A percentile compares a stretch with the other conserved stretches of the same genome.
Evolutionary conservation across 2,329 filamentous ascomycete species (phyloP).

Genomic region (Pestalotiopsis sp.): DNA sequence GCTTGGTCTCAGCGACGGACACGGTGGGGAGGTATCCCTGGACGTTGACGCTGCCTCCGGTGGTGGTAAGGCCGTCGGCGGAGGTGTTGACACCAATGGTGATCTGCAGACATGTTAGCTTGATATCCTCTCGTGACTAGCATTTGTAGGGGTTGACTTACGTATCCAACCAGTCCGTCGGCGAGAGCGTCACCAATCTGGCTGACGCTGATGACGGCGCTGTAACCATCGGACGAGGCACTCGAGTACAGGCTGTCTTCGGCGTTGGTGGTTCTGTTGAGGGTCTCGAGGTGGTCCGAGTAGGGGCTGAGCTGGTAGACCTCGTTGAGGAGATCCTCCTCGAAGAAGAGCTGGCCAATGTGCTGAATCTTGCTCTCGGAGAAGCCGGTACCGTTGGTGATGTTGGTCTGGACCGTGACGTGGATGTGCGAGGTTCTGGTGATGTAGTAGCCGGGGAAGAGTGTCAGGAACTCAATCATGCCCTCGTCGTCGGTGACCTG

Average conservation of each 20-base stretch:
- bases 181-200: neutral
- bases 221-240: constrained; percentile 2
- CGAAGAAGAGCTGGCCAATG: constrained; percentile 11
- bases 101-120: neutral
- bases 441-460: constrained; percentile 9
- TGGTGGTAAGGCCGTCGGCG: neutral
- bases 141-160: neutral
- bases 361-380: constrained; percentile 6
- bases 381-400: constrained; percentile 10
- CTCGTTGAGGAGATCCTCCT: constrained; percentile 5
- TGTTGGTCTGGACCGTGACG: constrained; percentile 10
- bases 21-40: constrained; percentile 8
- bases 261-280: constrained; percentile 2
- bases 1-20: constrained; percentile 10
- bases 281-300: constrained; percentile 5
- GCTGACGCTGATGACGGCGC: constrained; percentile 4
- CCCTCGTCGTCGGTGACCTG: constrained; percentile 10
- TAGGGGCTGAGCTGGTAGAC: constrained; percentile 7
- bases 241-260: constrained; percentile 2
- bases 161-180: constrained; percentile 7
- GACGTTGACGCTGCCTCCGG: constrained; percentile 4
- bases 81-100: constrained; percentile 13
- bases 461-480: constrained; percentile 7
- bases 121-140: neutral
- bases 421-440: constrained; percentile 8